Conservation (phyloP, 495 filamentous ascomycete genomes). For the Viridothelium virens region DNA sequence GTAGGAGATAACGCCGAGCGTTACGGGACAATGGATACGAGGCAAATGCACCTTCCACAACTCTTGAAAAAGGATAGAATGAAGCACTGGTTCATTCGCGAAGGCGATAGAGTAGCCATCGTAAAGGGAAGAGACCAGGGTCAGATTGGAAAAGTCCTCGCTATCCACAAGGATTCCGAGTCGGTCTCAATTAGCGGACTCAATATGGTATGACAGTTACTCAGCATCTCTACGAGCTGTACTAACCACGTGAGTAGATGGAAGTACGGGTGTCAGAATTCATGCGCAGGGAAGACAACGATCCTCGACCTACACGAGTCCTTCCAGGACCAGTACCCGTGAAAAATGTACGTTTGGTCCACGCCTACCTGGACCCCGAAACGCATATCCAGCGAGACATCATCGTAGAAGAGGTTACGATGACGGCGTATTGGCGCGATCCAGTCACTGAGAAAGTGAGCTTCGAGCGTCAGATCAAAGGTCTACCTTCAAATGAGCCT, state of each 20-base stretch:
- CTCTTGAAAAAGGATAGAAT: constrained; percentile 43
- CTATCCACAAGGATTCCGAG: constrained; percentile 50
- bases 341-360: constrained; percentile 68
- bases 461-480: neutral
- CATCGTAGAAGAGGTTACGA: constrained; percentile 53
- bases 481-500: constrained; percentile 1
- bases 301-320: constrained; percentile 39
- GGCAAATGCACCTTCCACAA: constrained; percentile 33
- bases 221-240: neutral
- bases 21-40: constrained; percentile 46
- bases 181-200: constrained; percentile 54
- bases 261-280: constrained; percentile 52
- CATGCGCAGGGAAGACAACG: constrained; percentile 39
- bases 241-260: constrained; percentile 38
- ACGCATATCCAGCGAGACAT: constrained; percentile 60
- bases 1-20: constrained; percentile 41
- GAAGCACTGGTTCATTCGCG: constrained; percentile 43
- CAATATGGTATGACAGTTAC: constrained; percentile 48
- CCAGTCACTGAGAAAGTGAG: neutral
- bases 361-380: constrained; percentile 56
- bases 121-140: constrained; percentile 69
- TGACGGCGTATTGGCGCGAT: neutral
- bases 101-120: constrained; percentile 70
- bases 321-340: constrained; percentile 52
- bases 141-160: constrained; percentile 61